Evolutionary conservation across 345 rosid genomes (phyloP).

Genomic region (Populus nigra): DNA sequence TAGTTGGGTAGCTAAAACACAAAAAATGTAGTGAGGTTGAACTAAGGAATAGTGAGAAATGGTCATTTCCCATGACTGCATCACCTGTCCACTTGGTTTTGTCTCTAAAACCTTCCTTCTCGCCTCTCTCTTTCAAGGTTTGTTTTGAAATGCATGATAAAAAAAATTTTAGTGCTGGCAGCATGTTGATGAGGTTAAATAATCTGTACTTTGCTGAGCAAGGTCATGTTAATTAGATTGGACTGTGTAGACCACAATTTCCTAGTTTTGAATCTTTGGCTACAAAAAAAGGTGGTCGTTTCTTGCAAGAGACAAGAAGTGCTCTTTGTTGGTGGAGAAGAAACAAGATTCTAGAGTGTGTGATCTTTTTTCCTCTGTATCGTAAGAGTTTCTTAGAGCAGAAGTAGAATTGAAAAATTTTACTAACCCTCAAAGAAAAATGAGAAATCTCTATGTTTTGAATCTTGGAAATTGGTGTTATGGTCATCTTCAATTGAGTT

Average conservation of each 20-base stretch:
- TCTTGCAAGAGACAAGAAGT: neutral
- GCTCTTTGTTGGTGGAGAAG: neutral
- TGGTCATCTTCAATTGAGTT: neutral
- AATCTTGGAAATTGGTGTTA: neutral
- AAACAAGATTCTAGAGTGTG: neutral
- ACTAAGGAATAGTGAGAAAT: neutral
- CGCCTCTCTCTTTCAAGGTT: neutral
- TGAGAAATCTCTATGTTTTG: neutral
- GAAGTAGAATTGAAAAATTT: neutral
- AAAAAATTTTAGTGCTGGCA: neutral
- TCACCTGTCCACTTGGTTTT: neutral
- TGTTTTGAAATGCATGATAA: neutral
- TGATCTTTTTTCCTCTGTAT: neutral
- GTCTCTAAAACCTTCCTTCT: neutral
- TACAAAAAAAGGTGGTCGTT: neutral
- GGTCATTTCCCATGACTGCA: neutral
- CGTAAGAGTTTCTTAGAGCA: neutral
- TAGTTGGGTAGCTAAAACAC: neutral
- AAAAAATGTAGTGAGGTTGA: neutral
- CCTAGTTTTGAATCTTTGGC: neutral
- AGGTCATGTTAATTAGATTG: neutral
- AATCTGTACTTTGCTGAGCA: neutral
- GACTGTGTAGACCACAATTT: neutral
- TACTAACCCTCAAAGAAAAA: neutral
- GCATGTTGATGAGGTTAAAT: neutral